Evolutionary conservation across 2,329 filamentous ascomycete species (phyloP).

Genomic region (Elsinoe australis): DNA sequence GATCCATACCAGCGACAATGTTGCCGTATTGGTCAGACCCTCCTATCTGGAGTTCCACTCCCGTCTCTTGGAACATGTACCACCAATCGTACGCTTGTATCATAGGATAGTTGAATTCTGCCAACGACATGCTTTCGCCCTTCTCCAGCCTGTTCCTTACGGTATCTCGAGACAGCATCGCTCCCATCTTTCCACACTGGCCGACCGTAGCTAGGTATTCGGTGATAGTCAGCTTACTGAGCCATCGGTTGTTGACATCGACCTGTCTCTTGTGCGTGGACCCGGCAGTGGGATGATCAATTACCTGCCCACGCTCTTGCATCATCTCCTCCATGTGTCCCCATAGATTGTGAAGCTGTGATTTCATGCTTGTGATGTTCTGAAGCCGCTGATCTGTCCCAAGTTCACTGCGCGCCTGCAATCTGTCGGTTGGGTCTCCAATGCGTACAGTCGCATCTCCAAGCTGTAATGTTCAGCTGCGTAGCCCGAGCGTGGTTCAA

Average conservation of each 20-base stretch:
- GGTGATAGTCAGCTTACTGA: conserved; percentile 61
- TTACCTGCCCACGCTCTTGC: conserved; percentile 49
- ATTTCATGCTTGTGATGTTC: conserved; percentile 61
- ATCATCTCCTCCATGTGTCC: conserved; percentile 52
- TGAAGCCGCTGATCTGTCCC: conserved; percentile 47
- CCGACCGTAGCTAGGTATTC: conserved; percentile 72
- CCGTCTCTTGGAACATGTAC: conserved; percentile 64
- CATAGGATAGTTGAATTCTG: conserved; percentile 87
- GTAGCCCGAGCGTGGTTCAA: neutral
- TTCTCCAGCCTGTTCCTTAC: conserved; percentile 77
- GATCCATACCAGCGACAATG: conserved; percentile 81
- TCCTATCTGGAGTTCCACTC: conserved; percentile 79
- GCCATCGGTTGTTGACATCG: conserved; percentile 60
- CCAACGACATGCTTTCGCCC: conserved; percentile 86
- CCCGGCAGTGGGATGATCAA: conserved; percentile 37
- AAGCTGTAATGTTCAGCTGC: conserved; percentile 37
- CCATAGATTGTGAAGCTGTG: conserved; percentile 67
- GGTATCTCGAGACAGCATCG: conserved; percentile 37
- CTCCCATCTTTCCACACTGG: conserved; percentile 64
- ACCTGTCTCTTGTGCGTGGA: neutral
- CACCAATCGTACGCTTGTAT: conserved; percentile 97
- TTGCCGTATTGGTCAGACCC: conserved; percentile 96
- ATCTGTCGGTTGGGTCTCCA: conserved; percentile 68
- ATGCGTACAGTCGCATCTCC: conserved; percentile 70
- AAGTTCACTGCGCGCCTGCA: conserved; percentile 53